phyloP scores from a whole-genome alignment of 805 yeast species.

The Nakazawaea ernobii region DNA sequence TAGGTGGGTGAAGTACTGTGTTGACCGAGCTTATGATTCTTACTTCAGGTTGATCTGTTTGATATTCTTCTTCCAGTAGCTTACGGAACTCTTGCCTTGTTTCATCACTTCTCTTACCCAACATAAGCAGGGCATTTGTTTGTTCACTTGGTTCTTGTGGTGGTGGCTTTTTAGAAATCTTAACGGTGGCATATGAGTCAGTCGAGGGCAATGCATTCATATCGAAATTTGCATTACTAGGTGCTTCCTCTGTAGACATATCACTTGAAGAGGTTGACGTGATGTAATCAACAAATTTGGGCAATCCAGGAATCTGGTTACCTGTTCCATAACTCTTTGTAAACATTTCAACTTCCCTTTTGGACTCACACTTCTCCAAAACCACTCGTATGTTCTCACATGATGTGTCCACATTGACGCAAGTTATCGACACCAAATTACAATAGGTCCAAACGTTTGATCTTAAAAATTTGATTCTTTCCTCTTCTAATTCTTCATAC shows the following conservation, averaged over 20 bases:
- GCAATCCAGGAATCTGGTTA: conserved; percentile 48
- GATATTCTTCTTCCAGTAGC: conserved; percentile 16
- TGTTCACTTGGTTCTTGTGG: conserved; percentile 22
- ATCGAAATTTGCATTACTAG: neutral
- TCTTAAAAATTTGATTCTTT: conserved; percentile 63
- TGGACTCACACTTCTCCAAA: conserved; percentile 64
- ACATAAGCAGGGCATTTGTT: conserved; percentile 19
- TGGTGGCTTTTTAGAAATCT: conserved; percentile 20
- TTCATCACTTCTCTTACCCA: conserved; percentile 22
- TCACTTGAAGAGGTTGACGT: conserved; percentile 12
- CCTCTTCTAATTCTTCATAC: conserved; percentile 65
- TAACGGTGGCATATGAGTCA: conserved; percentile 15
- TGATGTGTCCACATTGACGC: conserved; percentile 73
- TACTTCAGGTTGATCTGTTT: neutral
- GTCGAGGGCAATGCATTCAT: neutral
- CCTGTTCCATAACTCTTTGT: conserved; percentile 60
- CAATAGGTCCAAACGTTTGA: conserved; percentile 74
- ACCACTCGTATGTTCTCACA: conserved; percentile 65
- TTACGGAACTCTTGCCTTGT: conserved; percentile 23
- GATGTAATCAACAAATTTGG: conserved; percentile 57
- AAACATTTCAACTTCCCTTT: conserved; percentile 50
- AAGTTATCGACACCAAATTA: conserved; percentile 65
- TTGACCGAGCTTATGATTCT: neutral
- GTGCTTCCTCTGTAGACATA: neutral
- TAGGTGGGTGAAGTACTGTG: conserved; percentile 2